These are phyloP conservation scores for Adansonia grandidieri DNA, from an alignment of 441 rosid genomes.

Conservation along the genomic window DNA sequence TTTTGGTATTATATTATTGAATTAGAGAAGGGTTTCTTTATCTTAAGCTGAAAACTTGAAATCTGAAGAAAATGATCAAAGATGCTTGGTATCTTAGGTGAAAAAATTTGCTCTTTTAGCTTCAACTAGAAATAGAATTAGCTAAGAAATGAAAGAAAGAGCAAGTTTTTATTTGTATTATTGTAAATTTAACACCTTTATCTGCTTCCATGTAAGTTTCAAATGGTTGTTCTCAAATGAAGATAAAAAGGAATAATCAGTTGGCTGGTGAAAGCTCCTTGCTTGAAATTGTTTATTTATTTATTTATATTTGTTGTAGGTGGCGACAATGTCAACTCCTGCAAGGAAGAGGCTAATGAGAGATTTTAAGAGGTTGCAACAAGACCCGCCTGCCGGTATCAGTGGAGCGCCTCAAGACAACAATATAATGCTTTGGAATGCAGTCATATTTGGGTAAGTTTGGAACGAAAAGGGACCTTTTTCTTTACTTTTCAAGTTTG, in stretches of 20 bases:
- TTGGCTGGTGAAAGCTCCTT: constrained; percentile 2
- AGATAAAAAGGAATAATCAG: neutral
- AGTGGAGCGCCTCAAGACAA: constrained; percentile 76
- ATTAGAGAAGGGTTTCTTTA: neutral
- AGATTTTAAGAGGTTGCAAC: constrained; percentile 78
- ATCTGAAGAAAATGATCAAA: neutral
- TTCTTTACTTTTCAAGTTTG: neutral
- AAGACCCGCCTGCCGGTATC: constrained; percentile 75
- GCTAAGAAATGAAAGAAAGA: neutral
- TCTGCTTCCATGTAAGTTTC: neutral
- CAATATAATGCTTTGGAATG: constrained; percentile 73
- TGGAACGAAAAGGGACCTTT: neutral
- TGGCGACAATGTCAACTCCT: constrained; percentile 66
- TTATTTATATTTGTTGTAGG: constrained; percentile 21
- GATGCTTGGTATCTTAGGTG: neutral
- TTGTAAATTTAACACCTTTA: neutral
- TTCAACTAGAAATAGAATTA: neutral
- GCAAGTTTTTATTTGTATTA: neutral
- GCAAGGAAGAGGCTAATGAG: constrained; percentile 80
- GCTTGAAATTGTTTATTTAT: neutral
- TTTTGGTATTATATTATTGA: neutral
- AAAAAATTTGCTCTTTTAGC: neutral
- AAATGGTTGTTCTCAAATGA: neutral
- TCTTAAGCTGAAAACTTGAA: neutral
- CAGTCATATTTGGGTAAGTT: constrained; percentile 66